Conservation (phyloP, 1,139 yeast genomes). For the Diutina rugosa region DNA sequence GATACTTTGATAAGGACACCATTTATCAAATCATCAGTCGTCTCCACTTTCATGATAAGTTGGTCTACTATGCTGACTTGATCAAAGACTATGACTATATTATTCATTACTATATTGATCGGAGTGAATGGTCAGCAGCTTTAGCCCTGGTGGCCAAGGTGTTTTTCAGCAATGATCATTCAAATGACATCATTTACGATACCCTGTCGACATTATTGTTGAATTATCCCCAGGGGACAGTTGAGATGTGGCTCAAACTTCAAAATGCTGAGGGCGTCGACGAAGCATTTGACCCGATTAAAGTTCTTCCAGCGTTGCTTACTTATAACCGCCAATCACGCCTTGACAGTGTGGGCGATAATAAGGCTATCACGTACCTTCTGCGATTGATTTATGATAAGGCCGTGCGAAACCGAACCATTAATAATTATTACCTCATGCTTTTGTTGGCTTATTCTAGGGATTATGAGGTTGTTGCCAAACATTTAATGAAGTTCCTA, state of each 20-base stretch:
- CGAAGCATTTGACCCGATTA: slow-evolving; percentile 34
- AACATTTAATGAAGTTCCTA: background rate
- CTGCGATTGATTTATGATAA: slow-evolving; percentile 45
- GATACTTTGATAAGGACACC: slow-evolving; percentile 46
- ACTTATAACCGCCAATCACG: slow-evolving; percentile 43
- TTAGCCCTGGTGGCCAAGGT: slow-evolving; percentile 32
- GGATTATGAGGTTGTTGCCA: slow-evolving; percentile 2
- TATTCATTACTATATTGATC: slow-evolving; percentile 52
- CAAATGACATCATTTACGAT: slow-evolving; percentile 37
- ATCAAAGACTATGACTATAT: slow-evolving; percentile 61
- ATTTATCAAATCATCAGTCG: slow-evolving; percentile 60
- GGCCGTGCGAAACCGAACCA: slow-evolving; percentile 30
- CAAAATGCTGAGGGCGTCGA: slow-evolving; percentile 6
- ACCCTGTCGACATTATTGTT: slow-evolving; percentile 57
- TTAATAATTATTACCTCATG: slow-evolving; percentile 66
- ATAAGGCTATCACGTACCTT: slow-evolving; percentile 57
- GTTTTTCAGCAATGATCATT: background rate
- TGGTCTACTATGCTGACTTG: slow-evolving; percentile 56
- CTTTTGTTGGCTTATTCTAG: slow-evolving; percentile 49
- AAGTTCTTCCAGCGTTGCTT: slow-evolving; percentile 64
- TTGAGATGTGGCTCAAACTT: slow-evolving; percentile 67
- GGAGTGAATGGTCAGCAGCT: slow-evolving; percentile 66
- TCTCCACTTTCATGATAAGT: slow-evolving; percentile 50
- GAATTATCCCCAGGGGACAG: slow-evolving; percentile 57
- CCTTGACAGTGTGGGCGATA: slow-evolving; percentile 19